Conservation (phyloP, 768 basidiomycete genomes). For the Kockovaella imperatae region DNA sequence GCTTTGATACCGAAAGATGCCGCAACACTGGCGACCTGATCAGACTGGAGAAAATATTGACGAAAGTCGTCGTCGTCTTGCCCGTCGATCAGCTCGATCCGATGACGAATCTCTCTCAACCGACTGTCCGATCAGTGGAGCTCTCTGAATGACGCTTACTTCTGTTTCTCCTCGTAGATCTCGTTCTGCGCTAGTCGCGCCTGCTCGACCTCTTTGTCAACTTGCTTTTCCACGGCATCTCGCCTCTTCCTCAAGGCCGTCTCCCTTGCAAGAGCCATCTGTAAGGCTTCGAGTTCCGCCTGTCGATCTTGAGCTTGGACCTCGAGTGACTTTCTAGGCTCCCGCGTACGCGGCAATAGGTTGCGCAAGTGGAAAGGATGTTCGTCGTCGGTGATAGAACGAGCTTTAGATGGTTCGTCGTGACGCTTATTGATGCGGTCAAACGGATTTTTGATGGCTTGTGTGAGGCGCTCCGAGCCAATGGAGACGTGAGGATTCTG, state of each 20-base stretch:
- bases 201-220: slow-evolving; percentile 14
- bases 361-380: slow-evolving; percentile 17
- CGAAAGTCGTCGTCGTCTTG: slow-evolving; percentile 18
- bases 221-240: slow-evolving; percentile 9
- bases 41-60: slow-evolving; percentile 19
- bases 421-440: slow-evolving; percentile 14
- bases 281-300: slow-evolving; percentile 14
- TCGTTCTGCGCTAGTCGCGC: slow-evolving; percentile 14
- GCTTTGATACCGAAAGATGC: slow-evolving; percentile 15
- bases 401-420: background rate
- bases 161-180: slow-evolving; percentile 19
- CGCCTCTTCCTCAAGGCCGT: slow-evolving; percentile 19
- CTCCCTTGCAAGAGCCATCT: slow-evolving; percentile 20
- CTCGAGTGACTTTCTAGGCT: background rate
- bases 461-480: slow-evolving; percentile 9
- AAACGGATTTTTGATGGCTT: slow-evolving; percentile 21
- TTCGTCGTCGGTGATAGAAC: slow-evolving; percentile 1
- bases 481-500: slow-evolving; percentile 11
- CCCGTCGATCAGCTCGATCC: slow-evolving; percentile 10
- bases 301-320: slow-evolving; percentile 7
- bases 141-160: slow-evolving; percentile 14
- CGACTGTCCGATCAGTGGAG: slow-evolving; percentile 2
- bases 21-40: slow-evolving; percentile 11
- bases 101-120: slow-evolving; percentile 2
- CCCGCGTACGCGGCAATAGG: slow-evolving; percentile 26